phyloP scores from a whole-genome alignment of 495 filamentous ascomycete genomes.

The Neurospora sp. region DNA sequence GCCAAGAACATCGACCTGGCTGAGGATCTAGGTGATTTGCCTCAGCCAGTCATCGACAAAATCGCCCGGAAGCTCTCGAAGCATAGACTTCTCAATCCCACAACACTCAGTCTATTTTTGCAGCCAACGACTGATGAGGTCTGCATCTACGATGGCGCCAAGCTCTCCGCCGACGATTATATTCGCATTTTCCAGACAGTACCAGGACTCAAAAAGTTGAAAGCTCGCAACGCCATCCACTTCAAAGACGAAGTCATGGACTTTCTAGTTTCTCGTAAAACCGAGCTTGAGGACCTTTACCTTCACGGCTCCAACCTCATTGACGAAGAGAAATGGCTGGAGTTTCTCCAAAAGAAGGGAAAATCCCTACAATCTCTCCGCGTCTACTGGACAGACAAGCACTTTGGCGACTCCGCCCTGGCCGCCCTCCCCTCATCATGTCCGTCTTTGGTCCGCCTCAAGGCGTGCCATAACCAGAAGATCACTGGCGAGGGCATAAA shows the following conservation, averaged over 20 bases:
- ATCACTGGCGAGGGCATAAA: slow-evolving; percentile 35
- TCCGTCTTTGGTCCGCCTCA: slow-evolving; percentile 57
- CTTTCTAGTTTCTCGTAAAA: slow-evolving; percentile 61
- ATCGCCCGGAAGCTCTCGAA: slow-evolving; percentile 76
- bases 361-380: slow-evolving; percentile 53
- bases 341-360: slow-evolving; percentile 53
- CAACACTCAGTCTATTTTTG: slow-evolving; percentile 70
- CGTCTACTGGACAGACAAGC: slow-evolving; percentile 63
- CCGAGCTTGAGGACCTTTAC: slow-evolving; percentile 50
- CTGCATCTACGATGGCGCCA: slow-evolving; percentile 70
- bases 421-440: slow-evolving; percentile 45
- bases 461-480: slow-evolving; percentile 50
- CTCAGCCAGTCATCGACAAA: slow-evolving; percentile 54
- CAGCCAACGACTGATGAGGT: slow-evolving; percentile 53
- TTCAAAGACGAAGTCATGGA: slow-evolving; percentile 75
- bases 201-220: slow-evolving; percentile 54
- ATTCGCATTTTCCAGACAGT: slow-evolving; percentile 69
- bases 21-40: slow-evolving; percentile 75
- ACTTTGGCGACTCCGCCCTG: slow-evolving; percentile 45
- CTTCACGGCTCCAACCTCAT: slow-evolving; percentile 74
- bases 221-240: slow-evolving; percentile 71
- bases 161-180: slow-evolving; percentile 64
- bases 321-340: slow-evolving; percentile 57
- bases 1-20: slow-evolving; percentile 72
- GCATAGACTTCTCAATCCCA: slow-evolving; percentile 56